Evolutionary conservation across 1,139 yeast species (phyloP).

Genomic region (Yamadazyma atlantica): DNA sequence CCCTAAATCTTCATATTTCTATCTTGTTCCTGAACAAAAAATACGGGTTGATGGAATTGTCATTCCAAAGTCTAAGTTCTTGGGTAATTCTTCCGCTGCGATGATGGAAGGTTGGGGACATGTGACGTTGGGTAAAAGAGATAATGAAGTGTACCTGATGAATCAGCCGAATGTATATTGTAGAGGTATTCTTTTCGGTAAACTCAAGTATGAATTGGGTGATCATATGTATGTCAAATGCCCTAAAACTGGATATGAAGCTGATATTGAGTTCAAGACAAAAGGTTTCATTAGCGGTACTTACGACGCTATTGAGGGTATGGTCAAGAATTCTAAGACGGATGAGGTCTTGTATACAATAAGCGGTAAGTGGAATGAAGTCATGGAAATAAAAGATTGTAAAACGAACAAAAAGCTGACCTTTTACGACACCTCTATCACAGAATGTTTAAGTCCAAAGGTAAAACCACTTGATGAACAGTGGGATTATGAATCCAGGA

Average conservation of each 20-base stretch:
- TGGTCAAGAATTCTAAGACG: constrained; percentile 51
- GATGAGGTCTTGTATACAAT: constrained; percentile 64
- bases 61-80: constrained; percentile 80
- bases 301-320: constrained; percentile 85
- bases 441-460: constrained; percentile 56
- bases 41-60: constrained; percentile 89
- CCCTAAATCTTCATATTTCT: constrained; percentile 94
- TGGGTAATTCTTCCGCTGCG: constrained; percentile 96
- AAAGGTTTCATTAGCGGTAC: constrained; percentile 93
- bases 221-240: constrained; percentile 82
- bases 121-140: constrained; percentile 65
- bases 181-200: constrained; percentile 91
- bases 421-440: constrained; percentile 63
- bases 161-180: constrained; percentile 96
- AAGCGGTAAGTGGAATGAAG: constrained; percentile 91
- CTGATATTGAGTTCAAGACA: constrained; percentile 90
- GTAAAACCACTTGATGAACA: constrained; percentile 82
- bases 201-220: constrained; percentile 85
- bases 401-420: constrained; percentile 48
- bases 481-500: constrained; percentile 76
- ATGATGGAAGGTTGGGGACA: constrained; percentile 91
- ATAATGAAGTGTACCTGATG: constrained; percentile 66
- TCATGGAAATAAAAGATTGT: constrained; percentile 65
- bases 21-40: constrained; percentile 74
- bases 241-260: constrained; percentile 55